These are phyloP conservation scores for Tetracentron sinense DNA, from an alignment of 164 flowering plant genomes.

Conservation along the genomic window DNA sequence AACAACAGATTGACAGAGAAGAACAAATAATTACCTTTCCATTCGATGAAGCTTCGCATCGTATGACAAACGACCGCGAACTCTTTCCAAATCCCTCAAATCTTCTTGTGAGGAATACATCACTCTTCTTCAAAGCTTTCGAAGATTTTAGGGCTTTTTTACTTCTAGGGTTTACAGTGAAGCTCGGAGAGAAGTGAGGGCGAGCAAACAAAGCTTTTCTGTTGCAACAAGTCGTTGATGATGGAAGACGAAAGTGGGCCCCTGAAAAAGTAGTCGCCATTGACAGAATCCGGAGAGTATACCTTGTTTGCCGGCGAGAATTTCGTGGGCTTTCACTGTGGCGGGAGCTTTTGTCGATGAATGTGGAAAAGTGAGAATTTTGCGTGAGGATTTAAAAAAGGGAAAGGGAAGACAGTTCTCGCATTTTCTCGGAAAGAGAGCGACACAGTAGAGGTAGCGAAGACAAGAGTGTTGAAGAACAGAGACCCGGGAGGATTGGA, in stretches of 20 bases:
- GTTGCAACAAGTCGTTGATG: conserved; percentile 9
- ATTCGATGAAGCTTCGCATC: conserved; percentile 49
- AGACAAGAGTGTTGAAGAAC: too few species aligned
- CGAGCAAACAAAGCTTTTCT: conserved; percentile 23
- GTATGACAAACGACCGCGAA: conserved; percentile 39
- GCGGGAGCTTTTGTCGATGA: too few species aligned
- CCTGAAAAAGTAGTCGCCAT: conserved; percentile 36
- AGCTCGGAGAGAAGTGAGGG: conserved; percentile 29
- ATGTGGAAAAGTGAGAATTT: too few species aligned
- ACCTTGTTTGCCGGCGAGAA: background rate
- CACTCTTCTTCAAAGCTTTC: conserved; percentile 21
- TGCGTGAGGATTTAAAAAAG: too few species aligned
- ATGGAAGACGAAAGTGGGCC: conserved; percentile 17
- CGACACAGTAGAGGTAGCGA: too few species aligned
- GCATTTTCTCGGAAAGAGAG: too few species aligned
- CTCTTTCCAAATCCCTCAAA: conserved; percentile 19
- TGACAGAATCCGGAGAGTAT: conserved; percentile 15
- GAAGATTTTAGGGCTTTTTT: conserved; percentile 22
- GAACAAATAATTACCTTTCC: conserved; percentile 54
- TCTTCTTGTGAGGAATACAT: conserved; percentile 19
- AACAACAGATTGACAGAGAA: background rate
- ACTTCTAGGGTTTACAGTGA: conserved; percentile 19
- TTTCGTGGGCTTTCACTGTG: background rate
- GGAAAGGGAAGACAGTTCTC: too few species aligned
- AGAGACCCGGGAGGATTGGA: too few species aligned